Evolutionary conservation across 192 early-diverging fungal genomes (phyloP), one percentile per base, ranked within the genome.

Genomic region (Coemansia javaensis): DNA sequence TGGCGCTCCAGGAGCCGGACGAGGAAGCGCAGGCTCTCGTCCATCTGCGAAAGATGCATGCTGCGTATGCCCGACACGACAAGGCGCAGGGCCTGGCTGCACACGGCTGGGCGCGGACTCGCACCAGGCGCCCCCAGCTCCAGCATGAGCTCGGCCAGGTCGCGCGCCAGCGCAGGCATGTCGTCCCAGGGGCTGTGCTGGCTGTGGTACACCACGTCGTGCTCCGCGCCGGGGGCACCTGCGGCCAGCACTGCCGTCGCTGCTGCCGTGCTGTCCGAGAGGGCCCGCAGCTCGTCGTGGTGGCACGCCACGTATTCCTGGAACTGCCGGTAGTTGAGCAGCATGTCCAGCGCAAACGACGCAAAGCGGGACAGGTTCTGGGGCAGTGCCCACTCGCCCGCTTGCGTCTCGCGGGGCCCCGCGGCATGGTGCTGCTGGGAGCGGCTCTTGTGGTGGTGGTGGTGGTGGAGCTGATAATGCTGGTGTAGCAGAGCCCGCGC

Each of bases 161-260:
- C 35, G 33, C 45, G 54, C 11, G 52, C 11, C 28, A 69, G 40
- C 11, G 27, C 49, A 12, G 66, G 59, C 23, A 50, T 62, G 18
- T 62, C 59, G 33, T 69, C 66, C 66, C 66, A 69, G 2, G 66
- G 66, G 45, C 66, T 69, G 41, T 69, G 59, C 30, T 61, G 66
- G 59, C 66, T 61, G 15, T 54, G 53, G 35, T 69, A 69, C 15
- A 52, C 59, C 7, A 20, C 16, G 20, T 42, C 56, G 32, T 50
- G 59, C 32, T 62, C 66, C 9, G 42, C 38, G n/a, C 40, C 12
- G 15, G 28, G 18, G 8, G 24, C 11, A 1, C 13, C 31, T 4
- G 45, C 23, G 13, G 34, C 28, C n/a, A n/a, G n/a, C n/a, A n/a
- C 14, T 21, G 31, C 31, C 2, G 40, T 1, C 5, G 28, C 28